Percentiles rank a stretch among this genome's conserved stretches.
Conservation (phyloP, 2,329 filamentous ascomycete genomes). For the Pseudopyrenochaeta lycopersici region DNA sequence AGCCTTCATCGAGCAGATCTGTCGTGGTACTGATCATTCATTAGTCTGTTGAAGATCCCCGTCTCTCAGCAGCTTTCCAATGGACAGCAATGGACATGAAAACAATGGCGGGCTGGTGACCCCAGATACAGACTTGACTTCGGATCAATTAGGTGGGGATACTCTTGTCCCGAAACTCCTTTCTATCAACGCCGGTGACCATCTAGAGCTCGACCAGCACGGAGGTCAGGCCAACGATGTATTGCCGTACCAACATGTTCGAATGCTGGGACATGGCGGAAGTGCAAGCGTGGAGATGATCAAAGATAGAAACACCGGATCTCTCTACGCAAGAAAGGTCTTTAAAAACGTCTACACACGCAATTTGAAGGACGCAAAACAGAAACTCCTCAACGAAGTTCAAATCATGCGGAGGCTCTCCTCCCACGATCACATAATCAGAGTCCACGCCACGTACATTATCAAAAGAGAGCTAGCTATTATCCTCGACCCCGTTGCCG, state of each 20-base stretch:
- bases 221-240: neutral
- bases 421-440: conserved; percentile 17
- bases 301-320: conserved; percentile 3
- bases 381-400: conserved; percentile 16
- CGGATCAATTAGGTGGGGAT: neutral
- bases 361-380: conserved; percentile 4
- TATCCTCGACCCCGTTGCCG: conserved; percentile 22
- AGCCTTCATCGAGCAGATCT: too few species aligned
- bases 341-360: conserved; percentile 7
- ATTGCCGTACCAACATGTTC: conserved; percentile 11
- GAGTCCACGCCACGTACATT: conserved; percentile 17
- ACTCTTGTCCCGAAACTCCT: neutral
- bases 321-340: conserved; percentile 14
- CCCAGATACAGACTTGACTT: too few species aligned
- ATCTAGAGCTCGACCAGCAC: neutral
- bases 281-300: conserved; percentile 16
- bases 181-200: neutral
- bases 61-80: too few species aligned
- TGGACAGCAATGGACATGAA: too few species aligned
- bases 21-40: too few species aligned
- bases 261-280: conserved; percentile 8
- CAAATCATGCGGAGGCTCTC: conserved; percentile 11
- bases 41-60: too few species aligned
- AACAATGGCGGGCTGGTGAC: too few species aligned
- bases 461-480: conserved; percentile 9